These are phyloP conservation scores for Colletotrichum cereale DNA, from an alignment of 2,329 filamentous ascomycete genomes.

Conservation along the genomic window DNA sequence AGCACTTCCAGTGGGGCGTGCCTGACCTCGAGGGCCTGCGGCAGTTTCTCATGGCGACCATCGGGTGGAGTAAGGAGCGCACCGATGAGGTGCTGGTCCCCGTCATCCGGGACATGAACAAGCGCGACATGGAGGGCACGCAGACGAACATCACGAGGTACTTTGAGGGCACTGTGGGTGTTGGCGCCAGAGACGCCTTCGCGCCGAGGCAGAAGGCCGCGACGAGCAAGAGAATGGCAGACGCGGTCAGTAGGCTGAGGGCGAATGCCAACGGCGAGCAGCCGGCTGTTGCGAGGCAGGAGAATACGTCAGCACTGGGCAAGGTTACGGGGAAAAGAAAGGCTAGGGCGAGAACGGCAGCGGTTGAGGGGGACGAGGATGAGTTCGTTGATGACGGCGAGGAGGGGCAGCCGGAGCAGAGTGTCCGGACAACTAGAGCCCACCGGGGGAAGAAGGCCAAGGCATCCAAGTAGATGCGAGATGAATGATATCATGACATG, in stretches of 20 bases:
- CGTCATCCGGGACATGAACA: conserved; percentile 96
- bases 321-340: conserved; percentile 36
- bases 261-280: conserved; percentile 59
- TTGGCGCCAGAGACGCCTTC: conserved; percentile 75
- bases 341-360: conserved; percentile 12
- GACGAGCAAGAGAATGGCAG: conserved; percentile 81
- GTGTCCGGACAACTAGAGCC: not conserved
- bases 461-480: conserved; percentile 16
- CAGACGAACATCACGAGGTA: conserved; percentile 97
- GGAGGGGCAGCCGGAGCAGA: conserved; percentile 6
- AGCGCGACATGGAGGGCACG: conserved; percentile 87
- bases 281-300: not conserved
- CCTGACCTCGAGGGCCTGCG: conserved; percentile 90
- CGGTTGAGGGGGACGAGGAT: conserved; percentile 19
- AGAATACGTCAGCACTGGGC: not conserved
- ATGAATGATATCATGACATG: not conserved
- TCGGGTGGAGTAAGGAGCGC: conserved; percentile 91
- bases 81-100: conserved; percentile 97
- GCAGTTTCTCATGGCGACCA: conserved; percentile 87
- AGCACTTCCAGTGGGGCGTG: conserved; percentile 94
- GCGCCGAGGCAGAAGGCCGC: conserved; percentile 75
- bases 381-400: conserved; percentile 17
- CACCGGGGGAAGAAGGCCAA: conserved; percentile 37
- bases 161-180: conserved; percentile 81
- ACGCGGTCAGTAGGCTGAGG: conserved; percentile 77